Conservation (phyloP, 768 basidiomycete species). For the Aureoboletus auriporus region DNA sequence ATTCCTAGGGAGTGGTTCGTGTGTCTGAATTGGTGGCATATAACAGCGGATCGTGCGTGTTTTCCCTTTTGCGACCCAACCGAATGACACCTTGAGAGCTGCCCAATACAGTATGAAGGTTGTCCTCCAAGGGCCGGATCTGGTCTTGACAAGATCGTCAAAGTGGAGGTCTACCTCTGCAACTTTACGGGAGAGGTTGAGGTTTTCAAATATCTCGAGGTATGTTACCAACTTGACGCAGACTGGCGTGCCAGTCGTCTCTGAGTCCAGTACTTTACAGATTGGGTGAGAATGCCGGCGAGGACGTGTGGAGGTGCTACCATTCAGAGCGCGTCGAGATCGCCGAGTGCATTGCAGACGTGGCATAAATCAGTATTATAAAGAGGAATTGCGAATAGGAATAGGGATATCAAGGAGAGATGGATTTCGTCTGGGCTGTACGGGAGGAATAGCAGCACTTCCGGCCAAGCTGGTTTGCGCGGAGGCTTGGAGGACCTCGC, state of each 20-base stretch:
- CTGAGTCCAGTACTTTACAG: constrained; percentile 51
- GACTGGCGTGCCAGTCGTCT: too few relatives aligned
- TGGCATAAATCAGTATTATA: too few relatives aligned
- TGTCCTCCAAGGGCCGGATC: constrained; percentile 38
- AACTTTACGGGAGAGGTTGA: constrained; percentile 35
- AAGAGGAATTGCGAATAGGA: too few relatives aligned
- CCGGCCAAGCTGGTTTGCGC: not conserved
- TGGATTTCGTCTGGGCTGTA: too few relatives aligned
- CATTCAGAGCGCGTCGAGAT: constrained; percentile 41
- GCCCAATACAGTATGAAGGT: constrained; percentile 26
- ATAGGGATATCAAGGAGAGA: too few relatives aligned
- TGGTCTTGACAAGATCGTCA: constrained; percentile 21
- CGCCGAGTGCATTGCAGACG: constrained; percentile 37
- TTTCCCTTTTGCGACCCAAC: not conserved
- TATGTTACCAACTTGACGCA: too few relatives aligned
- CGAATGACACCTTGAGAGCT: constrained; percentile 13
- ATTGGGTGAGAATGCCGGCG: constrained; percentile 17
- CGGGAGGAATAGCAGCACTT: too few relatives aligned
- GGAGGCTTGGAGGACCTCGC: constrained; percentile 34
- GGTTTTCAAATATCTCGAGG: constrained; percentile 38
- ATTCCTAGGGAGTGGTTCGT: constrained; percentile 37
- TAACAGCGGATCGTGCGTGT: constrained; percentile 33
- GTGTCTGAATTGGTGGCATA: constrained; percentile 34
- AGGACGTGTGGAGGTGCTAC: constrained; percentile 39
- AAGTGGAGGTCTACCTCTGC: constrained; percentile 31